Evolutionary conservation across 148 eudicot genomes (phyloP).

Genomic region (Rhododendron molle): DNA sequence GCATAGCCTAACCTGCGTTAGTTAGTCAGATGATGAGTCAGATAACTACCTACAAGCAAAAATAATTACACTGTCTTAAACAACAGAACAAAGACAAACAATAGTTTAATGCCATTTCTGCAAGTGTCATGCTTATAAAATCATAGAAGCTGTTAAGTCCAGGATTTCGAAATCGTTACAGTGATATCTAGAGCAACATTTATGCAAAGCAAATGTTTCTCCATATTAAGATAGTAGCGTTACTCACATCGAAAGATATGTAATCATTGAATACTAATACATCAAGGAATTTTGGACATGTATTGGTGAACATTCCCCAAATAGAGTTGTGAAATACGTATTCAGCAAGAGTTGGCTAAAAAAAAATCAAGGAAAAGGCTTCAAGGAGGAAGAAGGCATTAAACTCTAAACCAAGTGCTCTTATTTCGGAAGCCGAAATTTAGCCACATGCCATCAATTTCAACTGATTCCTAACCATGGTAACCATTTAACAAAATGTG

Average conservation of each 20-base stretch:
- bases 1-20: slow-evolving; percentile 59
- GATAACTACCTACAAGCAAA: neutral
- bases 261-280: neutral
- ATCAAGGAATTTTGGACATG: neutral
- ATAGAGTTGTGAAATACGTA: neutral
- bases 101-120: neutral
- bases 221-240: neutral
- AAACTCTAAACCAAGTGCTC: neutral
- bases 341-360: neutral
- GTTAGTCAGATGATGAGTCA: neutral
- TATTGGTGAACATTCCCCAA: neutral
- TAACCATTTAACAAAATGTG: neutral
- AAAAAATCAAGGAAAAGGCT: neutral
- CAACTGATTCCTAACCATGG: neutral
- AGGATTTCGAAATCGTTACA: neutral
- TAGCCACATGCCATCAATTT: neutral
- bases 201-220: neutral
- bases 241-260: neutral
- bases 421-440: neutral
- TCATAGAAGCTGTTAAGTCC: neutral
- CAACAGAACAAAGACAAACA: neutral
- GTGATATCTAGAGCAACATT: neutral
- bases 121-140: neutral
- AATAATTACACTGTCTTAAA: neutral
- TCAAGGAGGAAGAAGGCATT: neutral